phyloP scores from a whole-genome alignment of 768 basidiomycete genomes.

The Leccinum uliginosum region DNA sequence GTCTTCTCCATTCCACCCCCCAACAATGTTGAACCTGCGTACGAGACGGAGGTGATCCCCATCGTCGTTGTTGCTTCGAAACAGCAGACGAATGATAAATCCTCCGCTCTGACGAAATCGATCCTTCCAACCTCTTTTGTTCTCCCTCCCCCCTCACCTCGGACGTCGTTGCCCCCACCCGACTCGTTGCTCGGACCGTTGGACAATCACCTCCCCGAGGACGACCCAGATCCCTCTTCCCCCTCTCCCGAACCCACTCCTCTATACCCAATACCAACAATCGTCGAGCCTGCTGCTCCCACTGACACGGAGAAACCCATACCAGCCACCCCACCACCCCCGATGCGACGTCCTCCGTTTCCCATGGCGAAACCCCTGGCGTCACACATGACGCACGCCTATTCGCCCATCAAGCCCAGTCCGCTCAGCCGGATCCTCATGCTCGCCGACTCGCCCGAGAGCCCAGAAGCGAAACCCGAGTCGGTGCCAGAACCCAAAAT shows the following conservation, averaged over 20 bases:
- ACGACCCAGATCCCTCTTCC: background rate
- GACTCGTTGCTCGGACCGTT: conserved; percentile 34
- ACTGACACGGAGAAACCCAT: conserved; percentile 2
- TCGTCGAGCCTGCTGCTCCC: conserved; percentile 17
- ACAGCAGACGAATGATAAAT: conserved; percentile 18
- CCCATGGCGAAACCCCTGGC: conserved; percentile 71
- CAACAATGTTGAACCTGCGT: conserved; percentile 38
- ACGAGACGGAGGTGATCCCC: conserved; percentile 50
- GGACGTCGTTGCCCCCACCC: conserved; percentile 49
- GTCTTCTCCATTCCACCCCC: conserved; percentile 34
- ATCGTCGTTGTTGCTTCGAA: conserved; percentile 27
- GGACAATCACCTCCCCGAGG: conserved; percentile 17
- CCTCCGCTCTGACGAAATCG: conserved; percentile 34
- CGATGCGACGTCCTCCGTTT: conserved; percentile 38
- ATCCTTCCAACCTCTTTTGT: conserved; percentile 69
- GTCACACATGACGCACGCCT: conserved; percentile 70
- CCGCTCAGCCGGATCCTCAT: conserved; percentile 76
- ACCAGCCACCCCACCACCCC: background rate
- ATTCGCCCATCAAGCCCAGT: conserved; percentile 76
- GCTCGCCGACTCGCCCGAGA: conserved; percentile 59
- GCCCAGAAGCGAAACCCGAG: conserved; percentile 21
- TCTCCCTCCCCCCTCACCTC: conserved; percentile 74
- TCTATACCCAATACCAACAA: conserved; percentile 18
- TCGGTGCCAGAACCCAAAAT: conserved; percentile 20
- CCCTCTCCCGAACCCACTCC: background rate